Base-by-base conservation (phyloP, 805 yeast genomes). In the Candida xiaguanensis region DNA sequence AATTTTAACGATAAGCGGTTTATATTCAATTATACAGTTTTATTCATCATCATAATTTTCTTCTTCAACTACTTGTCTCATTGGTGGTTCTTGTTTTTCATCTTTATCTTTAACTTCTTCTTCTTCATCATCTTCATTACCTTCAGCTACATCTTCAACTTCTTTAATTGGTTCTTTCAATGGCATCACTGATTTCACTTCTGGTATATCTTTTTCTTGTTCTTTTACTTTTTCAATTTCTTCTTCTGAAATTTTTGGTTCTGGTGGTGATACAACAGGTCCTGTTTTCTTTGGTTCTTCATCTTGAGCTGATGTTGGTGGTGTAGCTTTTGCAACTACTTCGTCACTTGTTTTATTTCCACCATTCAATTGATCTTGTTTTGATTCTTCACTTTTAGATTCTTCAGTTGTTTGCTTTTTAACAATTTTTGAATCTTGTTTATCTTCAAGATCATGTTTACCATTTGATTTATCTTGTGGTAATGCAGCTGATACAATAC, bases 21-120 rank as follows among this genome's bases (percentile, higher is more conserved):
- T n/a, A 5, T 25, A 27, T 12, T 28, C 24, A 20, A 20, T 7
- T 20, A 20, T 20, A 20, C 24, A 20, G 6, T 20, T 20, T 20
- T 32, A 42, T 6, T 68, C 72, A 37, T 68, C 74, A 42, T 68
- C 74, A 48, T 69, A 69, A 47, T 69, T 59, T 48, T 68, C 74
- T 43, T 69, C 74, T 46, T 69, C 74, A 29, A 68, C 72, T 19
- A 69, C 68, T 35, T 61, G 63, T 43, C 74, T 56, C 62, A 68
- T 52, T 12, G 74, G 74, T 19, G 74, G 72, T 41, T 68, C 74
- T 12, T 59, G 62, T 1, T 59, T 56, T 38, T 59, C 70, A 6
- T 33, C 47, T 11, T 34, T 26, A 25, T 38, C 39, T 31, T 12
- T 37, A 11, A 24, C 40, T 9, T 31, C 47, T 9, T 32, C 32